Percentiles rank a stretch among this genome's conserved stretches.
Evolutionary conservation across 345 rosid genomes (phyloP).

Genomic region (Fremontodendron californicum): DNA sequence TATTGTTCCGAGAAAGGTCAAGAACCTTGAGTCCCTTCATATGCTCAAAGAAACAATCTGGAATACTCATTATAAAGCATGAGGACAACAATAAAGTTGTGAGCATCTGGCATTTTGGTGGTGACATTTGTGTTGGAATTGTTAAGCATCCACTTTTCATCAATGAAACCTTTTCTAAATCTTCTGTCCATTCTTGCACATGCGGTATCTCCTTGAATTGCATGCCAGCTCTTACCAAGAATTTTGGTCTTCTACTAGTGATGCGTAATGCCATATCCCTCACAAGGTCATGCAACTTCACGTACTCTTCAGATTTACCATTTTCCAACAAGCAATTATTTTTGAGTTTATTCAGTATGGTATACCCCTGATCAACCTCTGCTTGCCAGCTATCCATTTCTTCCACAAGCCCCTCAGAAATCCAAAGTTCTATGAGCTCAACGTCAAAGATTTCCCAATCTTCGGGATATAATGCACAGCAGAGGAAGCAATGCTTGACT

Average conservation of each 20-base stretch:
- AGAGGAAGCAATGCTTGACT: too few species aligned
- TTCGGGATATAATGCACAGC: not conserved
- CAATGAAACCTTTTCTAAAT: conserved; percentile 20
- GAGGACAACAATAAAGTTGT: not conserved
- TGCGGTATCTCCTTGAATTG: not conserved
- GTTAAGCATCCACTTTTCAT: not conserved
- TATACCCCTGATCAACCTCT: too few species aligned
- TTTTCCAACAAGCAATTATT: not conserved
- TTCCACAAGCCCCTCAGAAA: too few species aligned
- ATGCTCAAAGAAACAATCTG: not conserved
- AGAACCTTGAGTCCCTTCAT: not conserved
- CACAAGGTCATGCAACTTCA: not conserved
- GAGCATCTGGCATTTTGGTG: not conserved
- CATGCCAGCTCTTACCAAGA: conserved; percentile 10
- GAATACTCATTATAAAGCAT: not conserved
- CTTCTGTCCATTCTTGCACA: conserved; percentile 7
- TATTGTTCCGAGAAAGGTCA: not conserved
- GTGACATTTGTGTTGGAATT: not conserved
- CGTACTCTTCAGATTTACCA: too few species aligned
- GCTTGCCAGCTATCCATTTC: not conserved
- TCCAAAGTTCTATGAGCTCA: too few species aligned
- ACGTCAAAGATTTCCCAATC: too few species aligned
- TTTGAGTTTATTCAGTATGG: not conserved
- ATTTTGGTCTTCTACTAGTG: not conserved
- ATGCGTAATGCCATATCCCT: conserved; percentile 16